These are phyloP conservation scores for Dothidotthia symphoricarpi DNA, from an alignment of 2,329 filamentous ascomycete genomes.

Conservation along the genomic window DNA sequence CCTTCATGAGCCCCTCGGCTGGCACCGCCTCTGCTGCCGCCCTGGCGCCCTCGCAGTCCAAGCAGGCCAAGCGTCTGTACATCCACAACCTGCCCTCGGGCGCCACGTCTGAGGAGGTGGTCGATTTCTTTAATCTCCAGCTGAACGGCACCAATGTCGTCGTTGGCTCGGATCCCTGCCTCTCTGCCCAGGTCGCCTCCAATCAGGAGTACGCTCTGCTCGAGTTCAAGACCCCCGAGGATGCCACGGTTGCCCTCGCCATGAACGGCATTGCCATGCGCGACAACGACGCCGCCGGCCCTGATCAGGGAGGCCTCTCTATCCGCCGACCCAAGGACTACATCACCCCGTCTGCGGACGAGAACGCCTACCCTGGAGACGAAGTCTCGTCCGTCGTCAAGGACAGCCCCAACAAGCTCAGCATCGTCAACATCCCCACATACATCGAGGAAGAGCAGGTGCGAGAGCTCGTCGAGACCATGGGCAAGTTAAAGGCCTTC, in stretches of 20 bases:
- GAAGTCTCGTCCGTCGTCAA: slow-evolving; percentile 77
- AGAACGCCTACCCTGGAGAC: slow-evolving; percentile 70
- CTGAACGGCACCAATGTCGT: slow-evolving; percentile 95
- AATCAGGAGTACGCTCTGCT: slow-evolving; percentile 79
- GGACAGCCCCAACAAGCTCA: slow-evolving; percentile 93
- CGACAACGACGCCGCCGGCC: slow-evolving; percentile 53
- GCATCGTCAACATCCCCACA: slow-evolving; percentile 81
- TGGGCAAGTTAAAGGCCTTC: slow-evolving; percentile 91
- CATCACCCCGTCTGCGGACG: slow-evolving; percentile 72
- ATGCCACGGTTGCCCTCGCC: slow-evolving; percentile 87
- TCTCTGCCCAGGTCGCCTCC: slow-evolving; percentile 76
- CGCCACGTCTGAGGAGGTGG: slow-evolving; percentile 71
- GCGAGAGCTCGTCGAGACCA: slow-evolving; percentile 82
- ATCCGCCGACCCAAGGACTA: slow-evolving; percentile 94
- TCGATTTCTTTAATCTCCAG: slow-evolving; percentile 91
- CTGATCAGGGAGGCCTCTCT: slow-evolving; percentile 59
- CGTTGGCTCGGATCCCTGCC: slow-evolving; percentile 77
- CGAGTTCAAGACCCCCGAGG: slow-evolving; percentile 83
- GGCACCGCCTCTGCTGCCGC: slow-evolving; percentile 70
- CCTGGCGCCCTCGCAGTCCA: slow-evolving; percentile 87
- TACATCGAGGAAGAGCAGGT: slow-evolving; percentile 92
- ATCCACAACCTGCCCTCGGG: slow-evolving; percentile 75
- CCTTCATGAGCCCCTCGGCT: slow-evolving; percentile 88
- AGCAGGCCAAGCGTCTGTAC: slow-evolving; percentile 90
- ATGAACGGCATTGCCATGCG: slow-evolving; percentile 89